Percentiles rank a stretch among this genome's conserved stretches.
Conservation (phyloP, 2,329 filamentous ascomycete genomes). For the Periconia sp. region DNA sequence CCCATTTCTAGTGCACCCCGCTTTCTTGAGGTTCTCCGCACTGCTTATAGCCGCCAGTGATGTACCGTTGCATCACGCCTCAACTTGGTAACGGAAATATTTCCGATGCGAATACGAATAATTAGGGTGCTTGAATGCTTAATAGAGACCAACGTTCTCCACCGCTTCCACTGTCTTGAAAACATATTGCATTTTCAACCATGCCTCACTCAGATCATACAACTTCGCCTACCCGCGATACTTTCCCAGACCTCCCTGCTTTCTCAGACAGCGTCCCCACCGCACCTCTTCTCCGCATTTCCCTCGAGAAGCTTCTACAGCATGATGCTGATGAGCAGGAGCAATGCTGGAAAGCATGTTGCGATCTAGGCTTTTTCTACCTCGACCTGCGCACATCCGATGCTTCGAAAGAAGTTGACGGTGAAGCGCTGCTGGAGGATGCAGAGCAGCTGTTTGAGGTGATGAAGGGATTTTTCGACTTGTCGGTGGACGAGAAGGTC, state of each 20-base stretch:
- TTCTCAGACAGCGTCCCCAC: constrained; percentile 51
- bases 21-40: too few relatives aligned
- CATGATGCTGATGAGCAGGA: constrained; percentile 43
- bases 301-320: constrained; percentile 46
- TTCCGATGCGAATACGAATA: too few relatives aligned
- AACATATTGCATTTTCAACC: too few relatives aligned
- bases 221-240: constrained; percentile 12
- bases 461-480: constrained; percentile 54
- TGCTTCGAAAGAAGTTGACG: constrained; percentile 26
- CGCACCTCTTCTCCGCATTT: constrained; percentile 50
- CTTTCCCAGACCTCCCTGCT: constrained; percentile 44
- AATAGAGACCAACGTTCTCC: too few relatives aligned
- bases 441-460: constrained; percentile 56
- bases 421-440: constrained; percentile 49
- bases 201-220: constrained; percentile 33
- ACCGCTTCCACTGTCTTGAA: too few relatives aligned
- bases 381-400: constrained; percentile 51
- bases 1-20: too few relatives aligned
- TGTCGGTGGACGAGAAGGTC: constrained; percentile 59
- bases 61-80: too few relatives aligned
- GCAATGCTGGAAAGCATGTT: constrained; percentile 49
- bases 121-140: too few relatives aligned
- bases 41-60: too few relatives aligned
- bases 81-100: too few relatives aligned
- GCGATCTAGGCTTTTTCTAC: constrained; percentile 64